Evolutionary conservation across 352 stramenopile genomes (phyloP).

Genomic region (Phytophthora hibernalis): DNA sequence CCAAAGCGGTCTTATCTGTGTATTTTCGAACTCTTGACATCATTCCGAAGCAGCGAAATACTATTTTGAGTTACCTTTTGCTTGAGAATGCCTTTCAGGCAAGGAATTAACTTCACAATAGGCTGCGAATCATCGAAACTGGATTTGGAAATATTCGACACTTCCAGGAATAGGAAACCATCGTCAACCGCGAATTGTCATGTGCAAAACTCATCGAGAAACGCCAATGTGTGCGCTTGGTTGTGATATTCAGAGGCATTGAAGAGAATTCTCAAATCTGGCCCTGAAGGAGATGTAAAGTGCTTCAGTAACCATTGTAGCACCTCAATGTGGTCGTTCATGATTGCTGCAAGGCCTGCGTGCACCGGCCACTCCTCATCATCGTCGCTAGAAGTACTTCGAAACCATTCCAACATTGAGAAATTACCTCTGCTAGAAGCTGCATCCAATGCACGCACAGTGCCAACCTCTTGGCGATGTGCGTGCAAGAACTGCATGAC

Average conservation of each 20-base stretch:
- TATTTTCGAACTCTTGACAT: slow-evolving; percentile 22
- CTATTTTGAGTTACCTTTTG: slow-evolving; percentile 16
- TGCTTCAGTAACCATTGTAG: slow-evolving; percentile 35
- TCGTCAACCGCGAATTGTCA: too few species aligned
- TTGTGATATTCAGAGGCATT: slow-evolving; percentile 28
- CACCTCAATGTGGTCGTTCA: slow-evolving; percentile 32
- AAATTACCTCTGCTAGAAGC: slow-evolving; percentile 28
- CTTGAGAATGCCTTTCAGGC: neutral
- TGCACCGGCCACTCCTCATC: slow-evolving; percentile 28
- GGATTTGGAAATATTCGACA: too few species aligned
- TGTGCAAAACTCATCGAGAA: slow-evolving; percentile 19
- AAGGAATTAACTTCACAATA: neutral
- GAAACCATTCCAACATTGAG: slow-evolving; percentile 37
- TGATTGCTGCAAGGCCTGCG: slow-evolving; percentile 27
- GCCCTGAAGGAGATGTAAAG: neutral
- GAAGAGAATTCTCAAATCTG: slow-evolving; percentile 28
- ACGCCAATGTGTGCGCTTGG: slow-evolving; percentile 32
- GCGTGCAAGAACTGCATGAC: slow-evolving; percentile 39
- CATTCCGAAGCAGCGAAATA: neutral
- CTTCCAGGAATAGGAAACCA: neutral
- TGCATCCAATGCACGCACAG: slow-evolving; percentile 25
- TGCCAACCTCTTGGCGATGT: slow-evolving; percentile 31
- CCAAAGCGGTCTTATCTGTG: slow-evolving; percentile 3
- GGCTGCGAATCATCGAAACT: too few species aligned
- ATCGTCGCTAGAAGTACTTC: neutral